Evolutionary conservation across 352 stramenopile genomes (phyloP), one percentile per base, ranked within the genome.

Genomic region (Phytophthora pinifolia): DNA sequence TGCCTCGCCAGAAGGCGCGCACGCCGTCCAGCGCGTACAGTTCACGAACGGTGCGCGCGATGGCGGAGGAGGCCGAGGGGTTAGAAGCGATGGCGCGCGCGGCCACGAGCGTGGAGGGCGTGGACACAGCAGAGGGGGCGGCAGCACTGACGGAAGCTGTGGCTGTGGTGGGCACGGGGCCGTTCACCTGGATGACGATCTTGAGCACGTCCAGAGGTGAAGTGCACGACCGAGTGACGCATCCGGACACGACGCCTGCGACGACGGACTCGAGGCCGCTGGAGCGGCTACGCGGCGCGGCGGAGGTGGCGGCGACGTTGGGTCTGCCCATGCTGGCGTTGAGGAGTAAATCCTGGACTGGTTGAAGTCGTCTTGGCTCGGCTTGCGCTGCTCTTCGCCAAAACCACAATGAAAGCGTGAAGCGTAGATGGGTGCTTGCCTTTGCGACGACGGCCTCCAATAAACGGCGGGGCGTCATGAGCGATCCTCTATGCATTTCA

Each of bases 191-290:
- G 42, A 93, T 87, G 15, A 91, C 62, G 64, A 93, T 91, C 71
- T 91, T 91, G 51, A 93, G 74, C 68, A 91, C 81, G 47, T 93
- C 83, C 15, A 93, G 60, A 6, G 83, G 83, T 18, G 83, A 91
- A 46, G 83, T 93, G 71, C 73, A 88, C 4, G 83, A 89, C 59
- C 83, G 80, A 37, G 83, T 91, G 51, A 93, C 79, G 62, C 80
- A 91, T 39, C 83, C 83, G 13, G 83, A 81, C 60, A 93, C 75
- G 41, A 88, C 75, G 20, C 83, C 83, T 3, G 83, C 83, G 17
- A 89, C 65, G 45, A 93, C 62, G 1, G 79, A 90, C 62, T 89
- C 76, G 30, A 80, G 37, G 31, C 83, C 79, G 43, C 46, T 73
- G 34, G 48, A 65, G 45, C 48, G 42, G 22, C 22, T 27, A 27